A percentile compares a stretch with the other conserved stretches of the same genome.
These are phyloP conservation scores for Euphorbia peplus DNA, from an alignment of 345 rosid species.

Conservation along the genomic window DNA sequence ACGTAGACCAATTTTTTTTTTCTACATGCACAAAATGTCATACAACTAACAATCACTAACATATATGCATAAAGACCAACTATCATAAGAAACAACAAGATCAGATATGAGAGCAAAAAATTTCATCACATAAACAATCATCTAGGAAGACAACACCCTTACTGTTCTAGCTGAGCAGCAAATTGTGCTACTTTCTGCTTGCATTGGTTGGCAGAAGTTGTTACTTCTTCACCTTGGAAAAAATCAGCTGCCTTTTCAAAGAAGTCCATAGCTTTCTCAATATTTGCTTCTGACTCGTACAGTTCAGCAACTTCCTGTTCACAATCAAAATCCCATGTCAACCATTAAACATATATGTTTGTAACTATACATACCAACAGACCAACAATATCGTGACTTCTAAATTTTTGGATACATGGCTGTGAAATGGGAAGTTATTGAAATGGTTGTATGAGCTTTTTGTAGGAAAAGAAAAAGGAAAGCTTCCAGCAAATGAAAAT, in stretches of 20 bases:
- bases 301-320: conserved; percentile 33
- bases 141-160: conserved; percentile 26
- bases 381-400: background rate
- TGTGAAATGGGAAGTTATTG: background rate
- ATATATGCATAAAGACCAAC: background rate
- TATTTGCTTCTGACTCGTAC: conserved; percentile 28
- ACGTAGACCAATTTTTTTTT: no score
- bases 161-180: conserved; percentile 91
- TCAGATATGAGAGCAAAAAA: background rate
- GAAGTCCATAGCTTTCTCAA: conserved; percentile 27
- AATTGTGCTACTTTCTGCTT: conserved; percentile 94
- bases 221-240: conserved; percentile 52
- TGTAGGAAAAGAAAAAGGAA: background rate
- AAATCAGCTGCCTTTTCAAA: conserved; percentile 34
- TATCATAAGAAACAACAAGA: background rate
- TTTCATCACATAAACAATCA: background rate
- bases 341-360: background rate
- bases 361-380: background rate
- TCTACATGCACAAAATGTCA: background rate
- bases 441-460: background rate
- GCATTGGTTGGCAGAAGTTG: conserved; percentile 96
- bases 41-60: background rate
- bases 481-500: background rate
- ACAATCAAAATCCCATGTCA: background rate
- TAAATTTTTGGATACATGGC: background rate